A percentile compares a stretch with the other conserved stretches of the same genome.
phyloP scores from a whole-genome alignment of 805 yeast species.

The Schwanniomyces polymorphus region DNA sequence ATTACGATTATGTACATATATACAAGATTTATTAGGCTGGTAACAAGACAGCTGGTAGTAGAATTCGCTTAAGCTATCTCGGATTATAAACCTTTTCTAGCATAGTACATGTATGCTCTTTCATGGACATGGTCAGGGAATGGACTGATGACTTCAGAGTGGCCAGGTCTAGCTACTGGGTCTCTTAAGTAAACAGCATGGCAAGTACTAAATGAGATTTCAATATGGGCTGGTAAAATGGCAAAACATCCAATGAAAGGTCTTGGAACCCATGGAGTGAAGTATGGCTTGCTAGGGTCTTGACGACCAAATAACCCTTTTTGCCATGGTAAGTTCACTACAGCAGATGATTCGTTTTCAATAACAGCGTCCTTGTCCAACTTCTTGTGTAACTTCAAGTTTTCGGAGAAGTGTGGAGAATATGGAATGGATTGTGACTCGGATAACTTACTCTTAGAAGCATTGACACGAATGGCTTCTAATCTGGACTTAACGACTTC shows the following conservation, averaged over 20 bases:
- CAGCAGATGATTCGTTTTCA: slow-evolving; percentile 51
- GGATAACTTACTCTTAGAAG: slow-evolving; percentile 26
- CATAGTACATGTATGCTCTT: slow-evolving; percentile 93
- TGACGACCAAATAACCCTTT: slow-evolving; percentile 73
- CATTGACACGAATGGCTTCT: slow-evolving; percentile 29
- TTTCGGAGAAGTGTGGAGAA: slow-evolving; percentile 23
- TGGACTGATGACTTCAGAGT: slow-evolving; percentile 93
- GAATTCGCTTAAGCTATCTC: background rate
- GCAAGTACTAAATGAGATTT: slow-evolving; percentile 86
- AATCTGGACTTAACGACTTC: slow-evolving; percentile 35
- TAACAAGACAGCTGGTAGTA: background rate
- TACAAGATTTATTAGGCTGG: slow-evolving; percentile 4
- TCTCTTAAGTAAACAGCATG: slow-evolving; percentile 96
- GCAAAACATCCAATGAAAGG: slow-evolving; percentile 93
- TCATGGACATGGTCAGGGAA: slow-evolving; percentile 80
- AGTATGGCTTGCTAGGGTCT: slow-evolving; percentile 76
- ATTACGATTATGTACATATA: slow-evolving; percentile 5
- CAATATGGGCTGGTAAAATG: slow-evolving; percentile 87
- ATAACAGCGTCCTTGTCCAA: slow-evolving; percentile 44
- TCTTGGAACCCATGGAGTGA: slow-evolving; percentile 97
- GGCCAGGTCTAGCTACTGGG: slow-evolving; percentile 96
- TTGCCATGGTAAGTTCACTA: slow-evolving; percentile 78
- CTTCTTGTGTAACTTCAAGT: slow-evolving; percentile 31
- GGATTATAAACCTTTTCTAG: slow-evolving; percentile 59
- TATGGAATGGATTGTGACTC: slow-evolving; percentile 28